phyloP scores from a whole-genome alignment of 1,284 basidiomycete genomes.

The Lentinula novae-zelandiae region DNA sequence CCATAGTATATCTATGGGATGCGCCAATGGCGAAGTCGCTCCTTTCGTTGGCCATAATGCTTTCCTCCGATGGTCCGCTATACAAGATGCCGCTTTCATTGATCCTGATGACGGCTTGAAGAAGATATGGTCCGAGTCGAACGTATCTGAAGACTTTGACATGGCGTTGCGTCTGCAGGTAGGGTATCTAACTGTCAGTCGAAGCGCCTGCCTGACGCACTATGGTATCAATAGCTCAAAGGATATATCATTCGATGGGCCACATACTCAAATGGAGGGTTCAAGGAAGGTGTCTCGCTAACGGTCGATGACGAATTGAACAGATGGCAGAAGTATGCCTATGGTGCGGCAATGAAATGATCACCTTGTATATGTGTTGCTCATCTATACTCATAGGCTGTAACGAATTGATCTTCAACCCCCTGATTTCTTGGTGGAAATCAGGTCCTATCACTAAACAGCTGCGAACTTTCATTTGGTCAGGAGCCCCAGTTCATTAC shows the following conservation, averaged over 20 bases:
- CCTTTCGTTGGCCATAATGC: constrained; percentile 90
- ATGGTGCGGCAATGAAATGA: constrained; percentile 45
- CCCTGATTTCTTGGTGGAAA: constrained; percentile 66
- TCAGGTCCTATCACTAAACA: constrained; percentile 77
- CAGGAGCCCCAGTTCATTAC: constrained; percentile 73
- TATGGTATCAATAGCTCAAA: constrained; percentile 3
- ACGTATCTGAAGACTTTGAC: constrained; percentile 84
- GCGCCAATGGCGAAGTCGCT: constrained; percentile 68
- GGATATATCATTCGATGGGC: constrained; percentile 60
- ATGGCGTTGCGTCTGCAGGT: constrained; percentile 54
- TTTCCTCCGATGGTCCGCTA: constrained; percentile 80
- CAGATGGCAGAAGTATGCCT: constrained; percentile 85
- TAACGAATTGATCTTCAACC: constrained; percentile 78
- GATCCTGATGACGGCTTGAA: constrained; percentile 60
- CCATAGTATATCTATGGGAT: constrained; percentile 36
- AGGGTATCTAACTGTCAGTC: constrained; percentile 57
- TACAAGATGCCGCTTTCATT: constrained; percentile 76
- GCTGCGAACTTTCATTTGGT: constrained; percentile 77
- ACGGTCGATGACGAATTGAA: constrained; percentile 77
- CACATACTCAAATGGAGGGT: constrained; percentile 73
- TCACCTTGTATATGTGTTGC: constrained; percentile 2
- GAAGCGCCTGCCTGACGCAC: background rate
- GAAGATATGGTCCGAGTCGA: constrained; percentile 82
- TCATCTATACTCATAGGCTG: constrained; percentile 35
- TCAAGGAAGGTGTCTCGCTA: constrained; percentile 88